Evolutionary conservation across 2,329 filamentous ascomycete species (phyloP), one percentile per base, ranked within the genome.

Genomic region (Aspergillus aculeatinus): DNA sequence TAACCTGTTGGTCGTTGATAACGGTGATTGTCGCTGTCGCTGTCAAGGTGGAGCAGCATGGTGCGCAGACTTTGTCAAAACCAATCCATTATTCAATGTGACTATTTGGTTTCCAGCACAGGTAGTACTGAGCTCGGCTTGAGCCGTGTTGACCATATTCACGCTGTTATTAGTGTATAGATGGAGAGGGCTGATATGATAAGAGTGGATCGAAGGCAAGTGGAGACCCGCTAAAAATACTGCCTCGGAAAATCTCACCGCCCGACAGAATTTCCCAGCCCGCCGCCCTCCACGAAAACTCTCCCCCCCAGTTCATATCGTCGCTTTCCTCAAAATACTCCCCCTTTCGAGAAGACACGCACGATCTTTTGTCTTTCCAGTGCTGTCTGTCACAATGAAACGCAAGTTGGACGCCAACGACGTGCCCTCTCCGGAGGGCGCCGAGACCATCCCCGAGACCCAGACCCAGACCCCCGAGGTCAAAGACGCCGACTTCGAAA

Each of bases 401-500:
- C 76, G 80, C 58, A 82, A 82, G 67, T 72, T 82, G 19, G 79
- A 82, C 63, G 75, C 73, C 25, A 79, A 81, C 55, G 77, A 80
- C 66, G 74, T 80, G 1, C 80, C 80, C 2, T 76, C 75, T 1
- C 66, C 76, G 4, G 72, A 77, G 60, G 64, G 68, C 9, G 51
- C 60, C 7, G 69, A 67, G n/a, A 55, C 47, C 11, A 66, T 67
- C 27, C 0, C 27, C 11, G 72, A 70, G 65, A 68, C 60, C 54
- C 67, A 70, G 65, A 68, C 60, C 11, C 72, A 70, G 65, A 68
- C 60, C 54, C 67, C 65, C 21, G 56, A 65, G 35, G 29, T 57
- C n/a, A 54, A 65, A 59, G 72, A 81, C 21, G 73, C 79, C 55
- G 86, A 87, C 3, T 99, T 98, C 72, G 83, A 88, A 65, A 84